Conservation (phyloP, 2,329 filamentous ascomycete genomes). For the Sarocladiaceae sp. region DNA sequence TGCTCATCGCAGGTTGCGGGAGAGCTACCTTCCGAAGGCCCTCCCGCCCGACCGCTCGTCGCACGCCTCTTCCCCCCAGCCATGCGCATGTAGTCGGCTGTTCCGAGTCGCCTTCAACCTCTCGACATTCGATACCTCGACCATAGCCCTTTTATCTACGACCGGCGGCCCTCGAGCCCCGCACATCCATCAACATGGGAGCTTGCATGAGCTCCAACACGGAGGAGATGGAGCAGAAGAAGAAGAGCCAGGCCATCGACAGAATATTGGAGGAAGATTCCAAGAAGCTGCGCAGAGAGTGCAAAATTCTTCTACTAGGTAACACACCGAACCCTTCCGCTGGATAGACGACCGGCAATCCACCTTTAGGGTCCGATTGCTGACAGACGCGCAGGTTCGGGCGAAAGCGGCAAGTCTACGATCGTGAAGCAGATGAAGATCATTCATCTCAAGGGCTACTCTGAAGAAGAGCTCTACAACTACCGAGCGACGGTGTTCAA, state of each 20-base stretch:
- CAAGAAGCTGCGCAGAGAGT: conserved; percentile 86
- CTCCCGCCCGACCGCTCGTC: not conserved
- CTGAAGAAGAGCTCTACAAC: conserved; percentile 84
- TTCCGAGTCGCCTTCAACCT: conserved; percentile 1
- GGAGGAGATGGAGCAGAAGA: conserved; percentile 88
- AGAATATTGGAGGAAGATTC: conserved; percentile 91
- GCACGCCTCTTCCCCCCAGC: not conserved
- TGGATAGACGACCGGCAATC: not conserved
- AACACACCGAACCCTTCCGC: too few relatives aligned
- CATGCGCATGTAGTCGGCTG: conserved; percentile 12
- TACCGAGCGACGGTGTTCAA: conserved; percentile 98
- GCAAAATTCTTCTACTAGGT: conserved; percentile 97
- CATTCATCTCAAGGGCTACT: conserved; percentile 97
- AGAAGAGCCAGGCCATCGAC: conserved; percentile 94
- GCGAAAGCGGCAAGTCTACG: conserved; percentile 97
- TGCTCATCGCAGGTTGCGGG: not conserved
- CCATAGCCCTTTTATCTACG: not conserved
- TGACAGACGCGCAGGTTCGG: conserved; percentile 61
- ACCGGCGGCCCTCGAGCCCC: conserved; percentile 8
- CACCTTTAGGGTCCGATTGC: conserved; percentile 6
- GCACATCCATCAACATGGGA: conserved; percentile 61
- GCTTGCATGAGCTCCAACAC: conserved; percentile 84
- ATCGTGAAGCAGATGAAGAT: conserved; percentile 99
- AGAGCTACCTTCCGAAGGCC: not conserved
- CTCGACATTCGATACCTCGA: not conserved